Conservation (phyloP, 306 rosid genomes). For the Abrus precatorius region DNA sequence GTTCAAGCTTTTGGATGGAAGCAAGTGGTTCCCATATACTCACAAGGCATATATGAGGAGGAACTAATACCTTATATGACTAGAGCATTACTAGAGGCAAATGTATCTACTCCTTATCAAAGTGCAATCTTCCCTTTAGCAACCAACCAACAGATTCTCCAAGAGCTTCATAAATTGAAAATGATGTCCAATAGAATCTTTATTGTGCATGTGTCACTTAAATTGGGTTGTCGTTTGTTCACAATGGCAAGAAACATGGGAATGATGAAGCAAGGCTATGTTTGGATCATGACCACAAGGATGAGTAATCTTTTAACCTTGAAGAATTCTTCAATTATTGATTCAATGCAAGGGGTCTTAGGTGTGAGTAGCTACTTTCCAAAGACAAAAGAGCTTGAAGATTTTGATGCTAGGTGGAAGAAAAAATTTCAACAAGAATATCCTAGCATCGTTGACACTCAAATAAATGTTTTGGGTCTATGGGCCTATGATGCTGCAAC, state of each 20-base stretch:
- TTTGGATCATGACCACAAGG: constrained; percentile 56
- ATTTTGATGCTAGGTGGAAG: constrained; percentile 48
- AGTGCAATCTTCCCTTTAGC: constrained; percentile 35
- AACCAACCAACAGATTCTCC: constrained; percentile 33
- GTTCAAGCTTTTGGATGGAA: constrained; percentile 53
- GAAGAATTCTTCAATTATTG: background rate
- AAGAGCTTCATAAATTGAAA: constrained; percentile 46
- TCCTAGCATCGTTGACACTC: background rate
- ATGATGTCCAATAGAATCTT: constrained; percentile 48
- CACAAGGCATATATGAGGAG: constrained; percentile 29
- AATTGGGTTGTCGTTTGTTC: constrained; percentile 47
- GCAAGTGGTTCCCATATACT: constrained; percentile 48
- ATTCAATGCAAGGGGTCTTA: constrained; percentile 58
- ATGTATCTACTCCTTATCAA: constrained; percentile 39
- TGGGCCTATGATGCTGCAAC: constrained; percentile 62
- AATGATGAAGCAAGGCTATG: constrained; percentile 55
- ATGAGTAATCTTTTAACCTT: background rate
- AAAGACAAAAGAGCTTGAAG: constrained; percentile 3
- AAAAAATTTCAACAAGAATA: constrained; percentile 37
- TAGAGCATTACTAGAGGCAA: constrained; percentile 38
- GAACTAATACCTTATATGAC: constrained; percentile 49
- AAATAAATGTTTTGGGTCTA: constrained; percentile 40
- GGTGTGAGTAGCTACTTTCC: constrained; percentile 51
- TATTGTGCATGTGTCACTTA: constrained; percentile 48
- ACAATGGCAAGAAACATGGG: constrained; percentile 49